Percentiles rank a stretch among this genome's conserved stretches.
Conservation (phyloP, 371 early-diverging fungal genomes). For the Apophysomyces variabilis region DNA sequence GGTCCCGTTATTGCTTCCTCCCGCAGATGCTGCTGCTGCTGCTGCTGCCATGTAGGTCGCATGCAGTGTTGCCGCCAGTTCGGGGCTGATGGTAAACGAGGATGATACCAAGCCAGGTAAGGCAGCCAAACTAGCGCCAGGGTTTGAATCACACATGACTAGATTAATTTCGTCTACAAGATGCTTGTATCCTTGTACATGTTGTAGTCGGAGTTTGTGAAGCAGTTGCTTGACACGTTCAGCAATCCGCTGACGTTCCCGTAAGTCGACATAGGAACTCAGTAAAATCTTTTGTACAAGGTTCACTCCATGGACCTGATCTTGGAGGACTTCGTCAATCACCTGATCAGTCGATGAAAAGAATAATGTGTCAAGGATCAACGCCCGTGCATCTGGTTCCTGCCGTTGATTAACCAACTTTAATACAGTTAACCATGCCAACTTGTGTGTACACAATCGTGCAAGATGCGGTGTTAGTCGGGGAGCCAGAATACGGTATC, state of each 20-base stretch:
- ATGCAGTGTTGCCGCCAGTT: slow-evolving; percentile 44
- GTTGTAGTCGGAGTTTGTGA: slow-evolving; percentile 66
- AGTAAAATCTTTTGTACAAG: slow-evolving; percentile 88
- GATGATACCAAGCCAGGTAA: slow-evolving; percentile 30
- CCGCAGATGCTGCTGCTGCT: slow-evolving; percentile 8
- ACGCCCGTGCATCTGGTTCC: slow-evolving; percentile 90
- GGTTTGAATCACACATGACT: slow-evolving; percentile 51
- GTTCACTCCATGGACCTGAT: slow-evolving; percentile 87
- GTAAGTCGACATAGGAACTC: slow-evolving; percentile 75
- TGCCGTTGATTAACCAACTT: slow-evolving; percentile 89
- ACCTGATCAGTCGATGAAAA: slow-evolving; percentile 41
- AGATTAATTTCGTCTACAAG: slow-evolving; percentile 78
- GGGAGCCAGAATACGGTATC: slow-evolving; percentile 85
- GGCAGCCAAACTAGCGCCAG: slow-evolving; percentile 39
- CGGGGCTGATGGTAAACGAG: slow-evolving; percentile 38
- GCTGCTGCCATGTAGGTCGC: slow-evolving; percentile 34
- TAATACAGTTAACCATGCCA: slow-evolving; percentile 83
- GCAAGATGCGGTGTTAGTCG: slow-evolving; percentile 80
- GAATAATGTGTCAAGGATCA: slow-evolving; percentile 81
- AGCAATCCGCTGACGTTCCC: slow-evolving; percentile 81
- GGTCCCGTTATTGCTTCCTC: neutral
- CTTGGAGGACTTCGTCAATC: slow-evolving; percentile 80
- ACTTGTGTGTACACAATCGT: slow-evolving; percentile 85
- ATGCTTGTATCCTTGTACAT: slow-evolving; percentile 79
- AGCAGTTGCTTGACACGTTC: slow-evolving; percentile 71